Percentiles rank a stretch among this genome's conserved stretches.
Evolutionary conservation across 768 basidiomycete genomes (phyloP).

Genomic region (Lactifluus pinguis): DNA sequence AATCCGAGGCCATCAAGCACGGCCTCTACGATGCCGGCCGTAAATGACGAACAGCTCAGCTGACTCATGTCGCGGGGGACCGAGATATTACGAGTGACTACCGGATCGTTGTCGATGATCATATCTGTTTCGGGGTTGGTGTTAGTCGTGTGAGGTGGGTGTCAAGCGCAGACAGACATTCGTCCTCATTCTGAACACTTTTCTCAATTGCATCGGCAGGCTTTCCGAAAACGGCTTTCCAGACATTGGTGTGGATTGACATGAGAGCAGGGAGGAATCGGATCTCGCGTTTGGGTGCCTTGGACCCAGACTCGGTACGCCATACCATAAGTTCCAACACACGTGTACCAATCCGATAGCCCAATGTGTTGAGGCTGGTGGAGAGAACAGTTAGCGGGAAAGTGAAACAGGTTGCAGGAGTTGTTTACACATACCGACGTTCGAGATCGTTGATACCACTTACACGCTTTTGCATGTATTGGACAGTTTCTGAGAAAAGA

Average conservation of each 20-base stretch:
- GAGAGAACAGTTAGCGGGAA: neutral
- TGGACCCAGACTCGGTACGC: constrained; percentile 67
- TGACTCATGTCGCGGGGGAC: constrained; percentile 92
- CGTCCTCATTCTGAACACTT: constrained; percentile 93
- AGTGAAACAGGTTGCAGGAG: neutral
- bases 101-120: constrained; percentile 96
- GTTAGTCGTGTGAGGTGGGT: constrained; percentile 2
- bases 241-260: constrained; percentile 92
- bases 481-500: constrained; percentile 86
- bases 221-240: constrained; percentile 89
- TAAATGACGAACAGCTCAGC: constrained; percentile 94
- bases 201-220: constrained; percentile 93
- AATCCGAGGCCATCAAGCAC: constrained; percentile 91
- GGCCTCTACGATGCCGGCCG: constrained; percentile 95
- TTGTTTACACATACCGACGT: constrained; percentile 50
- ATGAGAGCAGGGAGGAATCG: constrained; percentile 86
- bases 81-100: constrained; percentile 84
- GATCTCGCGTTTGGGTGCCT: constrained; percentile 89
- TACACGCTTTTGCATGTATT: constrained; percentile 94
- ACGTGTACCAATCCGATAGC: constrained; percentile 84
- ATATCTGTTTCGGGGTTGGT: constrained; percentile 52
- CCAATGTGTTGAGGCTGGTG: constrained; percentile 80
- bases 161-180: constrained; percentile 49
- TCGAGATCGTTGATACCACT: constrained; percentile 94
- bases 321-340: constrained; percentile 81